Base-by-base conservation (phyloP, 2,329 filamentous ascomycete species). In the Epichloe baconii region DNA sequence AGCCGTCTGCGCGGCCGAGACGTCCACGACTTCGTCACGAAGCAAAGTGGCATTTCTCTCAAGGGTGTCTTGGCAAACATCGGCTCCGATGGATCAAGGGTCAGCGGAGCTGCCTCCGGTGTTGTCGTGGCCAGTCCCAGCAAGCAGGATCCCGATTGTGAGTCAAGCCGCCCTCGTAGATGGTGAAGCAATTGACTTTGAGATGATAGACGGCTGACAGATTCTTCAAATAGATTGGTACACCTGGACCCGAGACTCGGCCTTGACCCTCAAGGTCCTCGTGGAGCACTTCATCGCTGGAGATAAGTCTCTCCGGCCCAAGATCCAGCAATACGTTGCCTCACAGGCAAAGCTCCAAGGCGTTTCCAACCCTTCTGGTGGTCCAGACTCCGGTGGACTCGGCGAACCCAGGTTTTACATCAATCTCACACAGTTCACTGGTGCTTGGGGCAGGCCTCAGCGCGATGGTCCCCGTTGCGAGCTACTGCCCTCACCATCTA, bases 381-480 rank as follows among this genome's bases (percentile, higher is more conserved):
- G 66, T 26, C 65, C 68, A 4, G 66, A 74, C 49, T 73, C 74
- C 15, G 61, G 63, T 6, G 76, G 76, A 14, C 68, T 89, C 10
- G 86, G 77, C 21, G 86, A 90, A 63, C 78, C 86, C 48, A 89
- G 89, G 65, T 89, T 79, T 65, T 71, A 83, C 52, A 79, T 80
- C 31, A 75, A 88, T 55, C 68, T 76, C 45, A 77, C 72, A 4
- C 72, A 77, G 2, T 88, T 79, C 63, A 85, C 79, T 0, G 82
- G 78, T 17, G 63, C 69, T 1, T 90, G 86, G 86, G 86, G 71
- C 54, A 78, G 86, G 8, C 86, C 86, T 3, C 86, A 91, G 66
- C 76, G 84, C 42, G 87, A 93, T 65, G 87, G 87, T 87, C 88
- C 23, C 80, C 87, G 21, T 75, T 93, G 40, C 77, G 88, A 48